These are phyloP conservation scores for sweet orange (Citrus sinensis) DNA, from an alignment of 345 rosid species.

Conservation along the genomic window DVS_A1.0 CM039161.1:4642001-4642500, in stretches of 20 bases:
- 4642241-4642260: not conserved
- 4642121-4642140: not conserved
- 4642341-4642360: not conserved
- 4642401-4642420: conserved; percentile 80
- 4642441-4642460: conserved; percentile 92
- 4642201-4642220: not conserved
- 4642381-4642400: conserved; percentile 67
- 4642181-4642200: not conserved
- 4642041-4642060: not conserved
- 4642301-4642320: not conserved
- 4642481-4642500: conserved; percentile 74
- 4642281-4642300: not conserved
- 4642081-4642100: not conserved
- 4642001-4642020: not conserved
- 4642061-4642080: not conserved
- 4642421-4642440: conserved; percentile 59
- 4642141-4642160: not conserved
- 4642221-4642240: not conserved
- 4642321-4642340: not conserved
- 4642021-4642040: not conserved
- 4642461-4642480: conserved; percentile 79
- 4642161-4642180: not conserved
- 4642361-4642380: not conserved
- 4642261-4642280: not conserved
- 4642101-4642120: not conserved